Base-by-base conservation (phyloP, 805 yeast genomes). In the Candida sonorensis region DNA sequence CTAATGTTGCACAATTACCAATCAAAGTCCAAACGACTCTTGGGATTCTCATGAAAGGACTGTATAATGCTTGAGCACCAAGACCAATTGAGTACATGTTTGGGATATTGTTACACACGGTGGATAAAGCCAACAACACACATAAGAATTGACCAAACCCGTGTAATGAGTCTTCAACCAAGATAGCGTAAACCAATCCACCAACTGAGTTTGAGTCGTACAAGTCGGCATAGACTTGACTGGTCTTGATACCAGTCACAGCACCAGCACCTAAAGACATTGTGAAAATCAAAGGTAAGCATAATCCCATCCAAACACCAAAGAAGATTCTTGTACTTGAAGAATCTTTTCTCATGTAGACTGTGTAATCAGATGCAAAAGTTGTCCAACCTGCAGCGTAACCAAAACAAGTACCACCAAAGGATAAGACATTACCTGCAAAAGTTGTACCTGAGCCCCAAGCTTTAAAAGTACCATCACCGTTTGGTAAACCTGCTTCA, bases 341-440 rank as follows among this genome's bases (percentile, higher is more conserved):
- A 42, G 79, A 75, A 50, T 72, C 68, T 47, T 70, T 65, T 44
- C 81, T 84, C 72, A 82, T 85, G 64, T 85, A 88, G 27, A 81
- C 86, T 30, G 95, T 85, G 63, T 87, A 88, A 62, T 87, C 97
- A 32, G 94, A 76, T 17, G 96, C 92, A 48, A 79, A 85, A 13
- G 95, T 79, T 35, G 94, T 75, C 97, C 97, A 87, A 41, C 96
- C 96, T 34, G 95, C 74, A 31, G 95, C 94, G 51, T 80, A 87
- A 42, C 96, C 96, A 48, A 74, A 87, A 42, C 82, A 57, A 27
- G 92, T 61, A 57, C 87, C 79, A 53, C 95, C 95, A 45, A 81
- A 85, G 14, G 90, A 75, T 36, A 87, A 64, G 14, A 84, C 87
- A 49, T 57, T 49, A 42, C 85, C 95, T 20, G 92, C 94, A 37